phyloP scores from a whole-genome alignment of 2,329 filamentous ascomycete genomes.

The Ascomycota sp. region DNA sequence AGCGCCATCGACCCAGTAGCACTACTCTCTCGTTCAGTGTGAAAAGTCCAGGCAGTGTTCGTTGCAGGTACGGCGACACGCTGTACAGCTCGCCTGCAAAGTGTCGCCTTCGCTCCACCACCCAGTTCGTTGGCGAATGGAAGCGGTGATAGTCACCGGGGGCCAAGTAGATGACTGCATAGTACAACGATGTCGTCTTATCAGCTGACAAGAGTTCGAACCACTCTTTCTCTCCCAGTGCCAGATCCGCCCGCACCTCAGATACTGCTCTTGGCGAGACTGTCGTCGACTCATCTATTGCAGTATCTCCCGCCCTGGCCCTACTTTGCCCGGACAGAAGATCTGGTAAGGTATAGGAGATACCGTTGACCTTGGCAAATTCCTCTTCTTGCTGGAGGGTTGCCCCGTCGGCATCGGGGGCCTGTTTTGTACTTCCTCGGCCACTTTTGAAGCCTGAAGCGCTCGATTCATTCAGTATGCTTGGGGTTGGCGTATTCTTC shows the following conservation, averaged over 20 bases:
- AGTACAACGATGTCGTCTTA: slow-evolving; percentile 58
- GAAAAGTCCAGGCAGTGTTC: slow-evolving; percentile 79
- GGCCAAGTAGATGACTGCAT: slow-evolving; percentile 84
- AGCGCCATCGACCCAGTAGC: slow-evolving; percentile 79
- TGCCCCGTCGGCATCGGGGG: slow-evolving; percentile 30
- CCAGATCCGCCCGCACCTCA: slow-evolving; percentile 66
- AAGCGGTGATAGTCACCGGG: slow-evolving; percentile 97
- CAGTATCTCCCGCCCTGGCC: slow-evolving; percentile 22
- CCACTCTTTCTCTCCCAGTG: slow-evolving; percentile 47
- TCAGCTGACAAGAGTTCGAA: slow-evolving; percentile 40
- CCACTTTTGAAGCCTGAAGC: slow-evolving; percentile 6
- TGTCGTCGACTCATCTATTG: slow-evolving; percentile 51
- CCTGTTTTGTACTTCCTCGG: slow-evolving; percentile 7
- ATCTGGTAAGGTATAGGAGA: slow-evolving; percentile 76
- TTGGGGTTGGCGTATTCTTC: slow-evolving; percentile 31
- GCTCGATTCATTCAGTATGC: slow-evolving; percentile 21
- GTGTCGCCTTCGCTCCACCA: slow-evolving; percentile 82
- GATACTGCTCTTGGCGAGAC: slow-evolving; percentile 47
- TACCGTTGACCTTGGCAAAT: slow-evolving; percentile 83
- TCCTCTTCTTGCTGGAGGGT: slow-evolving; percentile 65
- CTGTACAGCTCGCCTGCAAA: slow-evolving; percentile 92
- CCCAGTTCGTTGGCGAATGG: slow-evolving; percentile 87
- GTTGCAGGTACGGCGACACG: slow-evolving; percentile 84
- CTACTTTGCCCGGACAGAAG: slow-evolving; percentile 52
- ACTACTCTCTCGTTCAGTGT: slow-evolving; percentile 92